Conservation (phyloP, 2,329 filamentous ascomycete species). For the Aspergillus awamori region DNA sequence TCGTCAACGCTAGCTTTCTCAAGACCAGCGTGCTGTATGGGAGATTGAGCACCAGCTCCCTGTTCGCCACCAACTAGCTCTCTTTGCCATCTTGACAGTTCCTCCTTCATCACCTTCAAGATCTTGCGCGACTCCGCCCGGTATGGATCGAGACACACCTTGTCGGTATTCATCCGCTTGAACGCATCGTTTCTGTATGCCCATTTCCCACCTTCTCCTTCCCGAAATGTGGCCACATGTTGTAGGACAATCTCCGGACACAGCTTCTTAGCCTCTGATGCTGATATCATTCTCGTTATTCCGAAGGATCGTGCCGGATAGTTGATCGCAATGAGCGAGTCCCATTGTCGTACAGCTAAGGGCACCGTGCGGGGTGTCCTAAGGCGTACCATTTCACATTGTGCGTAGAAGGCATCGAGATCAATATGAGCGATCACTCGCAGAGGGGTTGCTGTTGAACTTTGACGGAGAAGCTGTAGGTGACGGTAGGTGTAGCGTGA, state of each 20-base stretch:
- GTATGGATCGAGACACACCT: slow-evolving; percentile 93
- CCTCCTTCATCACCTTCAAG: slow-evolving; percentile 73
- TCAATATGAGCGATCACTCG: slow-evolving; percentile 90
- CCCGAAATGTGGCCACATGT: slow-evolving; percentile 93
- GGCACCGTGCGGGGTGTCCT: slow-evolving; percentile 73
- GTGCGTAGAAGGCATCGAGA: slow-evolving; percentile 95
- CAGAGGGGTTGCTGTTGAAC: slow-evolving; percentile 72
- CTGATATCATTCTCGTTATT: slow-evolving; percentile 75
- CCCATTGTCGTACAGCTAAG: slow-evolving; percentile 93
- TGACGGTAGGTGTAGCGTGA: slow-evolving; percentile 87
- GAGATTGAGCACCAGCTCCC: slow-evolving; percentile 13
- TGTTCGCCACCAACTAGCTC: slow-evolving; percentile 23
- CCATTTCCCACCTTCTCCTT: slow-evolving; percentile 84
- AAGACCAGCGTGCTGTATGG: slow-evolving; percentile 57
- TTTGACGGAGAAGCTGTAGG: slow-evolving; percentile 73
- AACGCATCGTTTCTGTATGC: slow-evolving; percentile 82
- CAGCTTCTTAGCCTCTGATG: slow-evolving; percentile 79
- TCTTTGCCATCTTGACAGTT: slow-evolving; percentile 56
- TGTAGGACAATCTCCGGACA: slow-evolving; percentile 84
- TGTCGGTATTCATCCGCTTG: slow-evolving; percentile 80
- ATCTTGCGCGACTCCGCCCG: slow-evolving; percentile 82
- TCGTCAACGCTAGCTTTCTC: slow-evolving; percentile 97
- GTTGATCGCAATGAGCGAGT: slow-evolving; percentile 93
- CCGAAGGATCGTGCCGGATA: slow-evolving; percentile 84
- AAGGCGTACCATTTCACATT: slow-evolving; percentile 91